Evolutionary conservation across 1,284 basidiomycete genomes (phyloP).

Genomic region (Sparassis latifolia): DNA sequence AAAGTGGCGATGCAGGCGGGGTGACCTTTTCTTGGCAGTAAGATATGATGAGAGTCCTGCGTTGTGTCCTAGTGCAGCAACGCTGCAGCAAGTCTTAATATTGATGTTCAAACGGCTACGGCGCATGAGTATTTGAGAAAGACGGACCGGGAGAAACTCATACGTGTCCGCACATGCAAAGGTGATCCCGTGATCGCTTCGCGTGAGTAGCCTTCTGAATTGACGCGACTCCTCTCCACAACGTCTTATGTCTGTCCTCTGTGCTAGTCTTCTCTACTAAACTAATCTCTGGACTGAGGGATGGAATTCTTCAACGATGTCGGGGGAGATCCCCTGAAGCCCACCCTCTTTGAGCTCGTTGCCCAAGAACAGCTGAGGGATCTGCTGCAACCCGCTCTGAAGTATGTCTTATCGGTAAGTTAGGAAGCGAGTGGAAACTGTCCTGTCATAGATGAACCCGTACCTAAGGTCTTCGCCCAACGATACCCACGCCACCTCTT

Average conservation of each 20-base stretch:
- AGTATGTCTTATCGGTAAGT: conserved; percentile 88
- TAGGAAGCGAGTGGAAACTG: background rate
- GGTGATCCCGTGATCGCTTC: background rate
- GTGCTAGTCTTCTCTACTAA: background rate
- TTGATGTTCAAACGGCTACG: background rate
- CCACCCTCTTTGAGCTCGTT: conserved; percentile 92
- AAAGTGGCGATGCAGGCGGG: background rate
- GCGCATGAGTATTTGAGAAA: background rate
- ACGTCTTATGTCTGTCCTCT: background rate
- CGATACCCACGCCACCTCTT: conserved; percentile 91
- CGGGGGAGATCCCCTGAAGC: conserved; percentile 69
- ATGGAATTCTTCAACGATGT: conserved; percentile 83
- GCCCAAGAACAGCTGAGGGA: conserved; percentile 94
- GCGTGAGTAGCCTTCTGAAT: background rate
- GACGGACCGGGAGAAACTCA: background rate
- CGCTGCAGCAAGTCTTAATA: too few relatives aligned
- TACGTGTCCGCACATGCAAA: background rate
- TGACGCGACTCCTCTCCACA: background rate
- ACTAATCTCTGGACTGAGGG: background rate
- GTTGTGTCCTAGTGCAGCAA: too few relatives aligned
- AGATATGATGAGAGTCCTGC: background rate
- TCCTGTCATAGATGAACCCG: background rate
- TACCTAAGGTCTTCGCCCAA: conserved; percentile 86
- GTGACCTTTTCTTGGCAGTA: background rate
- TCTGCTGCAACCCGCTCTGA: conserved; percentile 89